phyloP scores from a whole-genome alignment of 352 stramenopile species.

The Aphanomyces astaci region DNA sequence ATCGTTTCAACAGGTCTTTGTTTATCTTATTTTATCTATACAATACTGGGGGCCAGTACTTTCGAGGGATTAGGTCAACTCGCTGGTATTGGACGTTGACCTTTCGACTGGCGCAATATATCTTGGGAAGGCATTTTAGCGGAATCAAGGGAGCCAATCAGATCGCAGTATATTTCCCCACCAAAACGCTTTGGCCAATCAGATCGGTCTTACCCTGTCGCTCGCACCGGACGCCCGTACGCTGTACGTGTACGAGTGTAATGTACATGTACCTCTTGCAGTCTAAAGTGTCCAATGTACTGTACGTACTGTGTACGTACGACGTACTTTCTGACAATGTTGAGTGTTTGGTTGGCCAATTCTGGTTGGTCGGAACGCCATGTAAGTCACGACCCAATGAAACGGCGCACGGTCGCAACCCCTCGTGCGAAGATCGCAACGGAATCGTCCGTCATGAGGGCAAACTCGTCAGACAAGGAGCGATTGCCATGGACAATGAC shows the following conservation, averaged over 20 bases:
- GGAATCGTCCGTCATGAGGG: no score
- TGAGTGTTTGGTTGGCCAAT: slow-evolving; percentile 8
- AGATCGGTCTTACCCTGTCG: background rate
- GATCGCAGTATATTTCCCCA: background rate
- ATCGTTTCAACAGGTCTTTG: slow-evolving; percentile 25
- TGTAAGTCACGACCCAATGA: background rate
- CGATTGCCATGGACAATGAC: no score
- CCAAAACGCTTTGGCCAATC: slow-evolving; percentile 21
- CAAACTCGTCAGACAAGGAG: no score
- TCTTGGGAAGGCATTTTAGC: slow-evolving; percentile 22
- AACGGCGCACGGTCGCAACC: background rate
- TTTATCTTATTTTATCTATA: slow-evolving; percentile 17
- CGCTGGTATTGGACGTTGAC: slow-evolving; percentile 19
- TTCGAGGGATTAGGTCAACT: slow-evolving; percentile 1
- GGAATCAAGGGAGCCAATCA: slow-evolving; percentile 4
- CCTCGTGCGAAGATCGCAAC: no score
- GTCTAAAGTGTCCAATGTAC: background rate
- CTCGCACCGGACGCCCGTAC: background rate
- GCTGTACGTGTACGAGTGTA: background rate
- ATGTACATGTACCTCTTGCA: background rate
- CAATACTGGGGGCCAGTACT: slow-evolving; percentile 10
- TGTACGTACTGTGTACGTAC: background rate
- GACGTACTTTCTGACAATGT: background rate
- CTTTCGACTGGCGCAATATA: slow-evolving; percentile 25
- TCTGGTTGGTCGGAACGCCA: background rate